Base-by-base conservation (phyloP, 768 basidiomycete species). In the Lentinula aciculospora region DNA sequence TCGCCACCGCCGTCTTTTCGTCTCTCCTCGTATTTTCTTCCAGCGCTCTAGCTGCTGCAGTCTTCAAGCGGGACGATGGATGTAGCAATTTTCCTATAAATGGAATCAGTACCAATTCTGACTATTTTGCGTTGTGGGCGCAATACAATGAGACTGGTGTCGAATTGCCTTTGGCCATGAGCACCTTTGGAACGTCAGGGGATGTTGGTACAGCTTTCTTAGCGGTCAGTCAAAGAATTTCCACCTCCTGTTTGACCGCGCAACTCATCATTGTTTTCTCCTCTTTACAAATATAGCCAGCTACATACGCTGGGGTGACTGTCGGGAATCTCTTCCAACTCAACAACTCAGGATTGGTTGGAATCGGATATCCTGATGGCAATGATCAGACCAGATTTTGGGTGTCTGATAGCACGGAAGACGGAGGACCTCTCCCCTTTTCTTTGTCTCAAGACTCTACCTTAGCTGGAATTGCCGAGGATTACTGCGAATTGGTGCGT, bases 151-250 rank as follows among this genome's bases (percentile, higher is more conserved):
- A 32, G 8, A 39, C 15, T 13, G 51, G 34, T 10, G 51, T 21
- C 21, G 51, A 53, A n/a, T 19, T 53, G 17, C 51, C 34, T 53
- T 39, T 53, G 51, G 49, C 49, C 19, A 50, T 50, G 49, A 50
- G 49, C 49, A 50, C 49, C 4, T 50, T 50, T n/a, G 49, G 49
- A 21, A 50, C 28, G 19, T n/a, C n/a, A 12, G 49, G 29, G 25
- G 3, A 32, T 10, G 49, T 50, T 21, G 31, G 34, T 3, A 34
- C 49, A 9, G 19, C 49, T n/a, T 50, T 50, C 29, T 15, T 50
- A 17, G 49, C 49, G 28, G 49, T 50, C 5, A 4, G 49, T 36
- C 3, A 5, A n/a, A n/a, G 9, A 9, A 13, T 17, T 31, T 25
- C 15, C 29, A 31, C 9, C n/a, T 32, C n/a, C 19, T 28, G 12